phyloP scores from a whole-genome alignment of 2,329 filamentous ascomycete species.

The Fusarium verticillioides region DNA sequence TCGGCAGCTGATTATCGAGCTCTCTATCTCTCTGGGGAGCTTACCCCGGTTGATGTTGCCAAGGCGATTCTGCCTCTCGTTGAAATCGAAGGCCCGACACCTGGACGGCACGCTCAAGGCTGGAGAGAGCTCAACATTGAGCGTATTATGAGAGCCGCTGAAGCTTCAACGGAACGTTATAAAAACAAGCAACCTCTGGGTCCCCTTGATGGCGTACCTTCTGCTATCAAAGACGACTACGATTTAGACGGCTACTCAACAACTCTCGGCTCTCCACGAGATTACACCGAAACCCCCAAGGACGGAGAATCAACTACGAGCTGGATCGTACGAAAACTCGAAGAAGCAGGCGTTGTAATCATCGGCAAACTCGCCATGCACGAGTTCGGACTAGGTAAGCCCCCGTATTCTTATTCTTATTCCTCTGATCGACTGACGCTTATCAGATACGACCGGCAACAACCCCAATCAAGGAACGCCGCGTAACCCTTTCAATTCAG shows the following conservation, averaged over 20 bases:
- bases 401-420: background rate
- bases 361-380: conserved; percentile 82
- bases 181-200: conserved; percentile 68
- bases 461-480: conserved; percentile 80
- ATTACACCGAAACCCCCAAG: conserved; percentile 62
- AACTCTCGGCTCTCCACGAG: conserved; percentile 69
- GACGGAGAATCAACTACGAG: conserved; percentile 60
- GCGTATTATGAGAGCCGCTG: conserved; percentile 55
- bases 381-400: conserved; percentile 75
- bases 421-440: conserved; percentile 5
- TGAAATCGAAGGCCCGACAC: conserved; percentile 51
- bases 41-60: conserved; percentile 60
- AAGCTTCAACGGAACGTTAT: conserved; percentile 58
- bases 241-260: conserved; percentile 79
- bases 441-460: conserved; percentile 76
- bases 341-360: conserved; percentile 76
- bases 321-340: conserved; percentile 77
- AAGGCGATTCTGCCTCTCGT: conserved; percentile 59
- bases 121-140: conserved; percentile 59
- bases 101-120: conserved; percentile 55
- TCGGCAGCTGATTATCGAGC: conserved; percentile 58
- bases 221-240: conserved; percentile 81
- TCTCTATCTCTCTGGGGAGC: conserved; percentile 56
- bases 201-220: conserved; percentile 76
- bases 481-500: conserved; percentile 76